Conservation (phyloP, 768 basidiomycete genomes). For the Lactifluus hygrophoroides region DNA sequence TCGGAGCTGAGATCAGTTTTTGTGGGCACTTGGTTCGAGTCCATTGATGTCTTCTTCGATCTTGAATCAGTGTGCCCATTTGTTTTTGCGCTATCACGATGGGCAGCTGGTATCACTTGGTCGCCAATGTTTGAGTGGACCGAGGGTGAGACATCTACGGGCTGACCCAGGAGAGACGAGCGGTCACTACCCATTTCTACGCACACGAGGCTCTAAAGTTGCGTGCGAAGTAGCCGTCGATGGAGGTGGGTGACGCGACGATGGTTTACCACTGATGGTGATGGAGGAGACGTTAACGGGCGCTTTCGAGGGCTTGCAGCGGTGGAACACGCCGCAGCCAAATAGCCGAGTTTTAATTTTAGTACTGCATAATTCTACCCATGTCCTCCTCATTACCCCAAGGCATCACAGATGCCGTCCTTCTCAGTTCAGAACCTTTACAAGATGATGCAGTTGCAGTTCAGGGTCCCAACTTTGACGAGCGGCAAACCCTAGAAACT, state of each 20-base stretch:
- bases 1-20: constrained; percentile 1
- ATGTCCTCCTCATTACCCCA: constrained; percentile 34
- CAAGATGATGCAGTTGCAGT: constrained; percentile 60
- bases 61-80: neutral
- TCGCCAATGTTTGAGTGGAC: neutral
- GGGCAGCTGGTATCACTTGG: neutral
- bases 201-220: neutral
- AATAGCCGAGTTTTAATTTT: too few species aligned
- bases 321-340: too few species aligned
- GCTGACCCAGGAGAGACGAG: neutral
- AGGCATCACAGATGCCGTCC: constrained; percentile 63
- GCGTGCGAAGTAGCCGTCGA: neutral
- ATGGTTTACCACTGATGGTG: neutral
- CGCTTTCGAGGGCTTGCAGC: neutral
- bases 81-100: neutral
- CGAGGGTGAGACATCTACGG: neutral
- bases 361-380: too few species aligned
- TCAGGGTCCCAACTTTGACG: constrained; percentile 80
- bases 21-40: neutral
- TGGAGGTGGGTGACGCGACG: constrained; percentile 6
- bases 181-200: neutral
- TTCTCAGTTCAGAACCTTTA: constrained; percentile 67
- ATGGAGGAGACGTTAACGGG: neutral
- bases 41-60: neutral
- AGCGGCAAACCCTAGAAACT: constrained; percentile 51